A percentile compares a stretch with the other conserved stretches of the same genome.
Conservation (phyloP, 2,329 filamentous ascomycete genomes). For the Septoria linicola region DNA sequence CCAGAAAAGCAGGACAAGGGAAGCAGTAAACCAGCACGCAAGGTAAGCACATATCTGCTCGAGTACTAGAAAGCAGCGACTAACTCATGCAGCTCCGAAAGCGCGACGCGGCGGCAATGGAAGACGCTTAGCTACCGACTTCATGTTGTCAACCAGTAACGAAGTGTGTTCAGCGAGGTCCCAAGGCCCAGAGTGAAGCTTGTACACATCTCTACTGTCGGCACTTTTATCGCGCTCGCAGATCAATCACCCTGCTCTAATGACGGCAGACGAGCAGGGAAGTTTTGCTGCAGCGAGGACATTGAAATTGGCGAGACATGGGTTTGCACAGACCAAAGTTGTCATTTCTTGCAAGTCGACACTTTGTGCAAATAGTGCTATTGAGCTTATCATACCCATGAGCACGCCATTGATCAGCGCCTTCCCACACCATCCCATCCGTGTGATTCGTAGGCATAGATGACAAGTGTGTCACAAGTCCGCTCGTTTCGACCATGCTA, state of each 20-base stretch:
- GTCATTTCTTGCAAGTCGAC: too few species aligned
- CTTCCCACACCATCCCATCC: too few species aligned
- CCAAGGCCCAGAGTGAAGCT: not conserved
- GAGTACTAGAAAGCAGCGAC: conserved; percentile 1
- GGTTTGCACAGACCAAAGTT: too few species aligned
- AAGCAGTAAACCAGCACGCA: conserved; percentile 23
- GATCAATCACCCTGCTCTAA: conserved; percentile 5
- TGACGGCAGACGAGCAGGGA: too few species aligned
- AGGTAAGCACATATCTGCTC: conserved; percentile 25
- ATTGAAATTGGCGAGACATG: too few species aligned
- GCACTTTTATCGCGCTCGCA: not conserved
- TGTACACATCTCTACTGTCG: conserved; percentile 9
- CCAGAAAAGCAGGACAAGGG: conserved; percentile 29
- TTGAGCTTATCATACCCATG: too few species aligned
- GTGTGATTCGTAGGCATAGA: too few species aligned
- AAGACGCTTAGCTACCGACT: conserved; percentile 11
- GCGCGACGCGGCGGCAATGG: conserved; percentile 16
- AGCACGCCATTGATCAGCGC: too few species aligned
- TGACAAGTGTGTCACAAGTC: too few species aligned
- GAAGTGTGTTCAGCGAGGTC: conserved; percentile 9
- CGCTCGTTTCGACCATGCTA: too few species aligned
- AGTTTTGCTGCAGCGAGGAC: too few species aligned
- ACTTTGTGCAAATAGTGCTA: too few species aligned
- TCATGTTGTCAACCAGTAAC: conserved; percentile 2
- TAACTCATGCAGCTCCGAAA: conserved; percentile 22